Evolutionary conservation across 345 rosid genomes (phyloP).

Genomic region (Aegle marmelos): DNA sequence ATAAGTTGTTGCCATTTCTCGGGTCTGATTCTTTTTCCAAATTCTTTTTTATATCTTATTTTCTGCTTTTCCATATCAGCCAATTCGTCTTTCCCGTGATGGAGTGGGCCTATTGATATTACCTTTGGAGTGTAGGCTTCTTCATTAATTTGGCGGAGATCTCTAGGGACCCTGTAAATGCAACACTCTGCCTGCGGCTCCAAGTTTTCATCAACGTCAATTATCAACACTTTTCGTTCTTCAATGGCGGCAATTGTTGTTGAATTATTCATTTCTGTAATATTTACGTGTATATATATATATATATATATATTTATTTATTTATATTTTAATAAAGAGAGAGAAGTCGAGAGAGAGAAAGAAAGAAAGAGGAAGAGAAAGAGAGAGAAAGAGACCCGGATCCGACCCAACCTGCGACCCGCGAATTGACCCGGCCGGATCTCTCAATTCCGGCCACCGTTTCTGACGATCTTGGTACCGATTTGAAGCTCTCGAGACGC

Average conservation of each 20-base stretch:
- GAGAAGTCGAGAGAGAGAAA: too few species aligned
- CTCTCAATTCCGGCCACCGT: too few species aligned
- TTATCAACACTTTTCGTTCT: not conserved
- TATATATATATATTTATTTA: too few species aligned
- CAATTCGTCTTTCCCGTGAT: not conserved
- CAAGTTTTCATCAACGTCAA: not conserved
- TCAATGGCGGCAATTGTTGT: not conserved
- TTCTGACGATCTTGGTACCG: too few species aligned
- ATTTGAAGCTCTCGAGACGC: too few species aligned
- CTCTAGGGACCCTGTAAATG: not conserved
- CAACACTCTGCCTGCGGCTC: not conserved
- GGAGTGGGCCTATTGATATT: not conserved
- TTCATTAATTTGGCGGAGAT: not conserved
- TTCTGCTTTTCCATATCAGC: not conserved
- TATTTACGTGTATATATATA: too few species aligned
- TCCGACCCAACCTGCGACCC: too few species aligned
- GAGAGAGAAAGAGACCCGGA: too few species aligned
- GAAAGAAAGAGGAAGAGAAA: too few species aligned
- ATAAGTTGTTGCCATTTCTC: not conserved
- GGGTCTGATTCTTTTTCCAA: not conserved
- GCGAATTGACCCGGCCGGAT: too few species aligned
- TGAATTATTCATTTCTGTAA: not conserved
- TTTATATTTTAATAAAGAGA: too few species aligned
- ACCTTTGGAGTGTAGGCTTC: not conserved
- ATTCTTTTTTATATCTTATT: slow-evolving; percentile 7